phyloP scores from a whole-genome alignment of 306 rosid species.

The Leucaena leucocephala region DNA sequence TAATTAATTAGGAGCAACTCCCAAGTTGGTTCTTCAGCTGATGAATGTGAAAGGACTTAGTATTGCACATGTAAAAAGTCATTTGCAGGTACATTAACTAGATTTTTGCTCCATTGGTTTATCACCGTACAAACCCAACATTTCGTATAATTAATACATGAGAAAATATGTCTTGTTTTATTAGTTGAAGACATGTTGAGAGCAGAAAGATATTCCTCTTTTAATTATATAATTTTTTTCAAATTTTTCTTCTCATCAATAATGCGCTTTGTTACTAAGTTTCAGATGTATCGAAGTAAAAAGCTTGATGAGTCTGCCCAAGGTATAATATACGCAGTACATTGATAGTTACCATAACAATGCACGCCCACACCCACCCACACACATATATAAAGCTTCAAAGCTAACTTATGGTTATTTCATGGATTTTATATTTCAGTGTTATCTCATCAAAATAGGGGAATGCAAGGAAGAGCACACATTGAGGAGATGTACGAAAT shows the following conservation, averaged over 20 bases:
- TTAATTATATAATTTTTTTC: not conserved
- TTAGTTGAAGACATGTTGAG: not conserved
- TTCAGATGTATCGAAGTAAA: constrained; percentile 88
- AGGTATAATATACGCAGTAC: constrained; percentile 50
- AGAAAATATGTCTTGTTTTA: no score
- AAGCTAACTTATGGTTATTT: constrained; percentile 16
- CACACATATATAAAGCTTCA: constrained; percentile 17
- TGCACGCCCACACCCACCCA: no score
- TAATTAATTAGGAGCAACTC: constrained; percentile 76
- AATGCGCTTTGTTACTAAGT: not conserved
- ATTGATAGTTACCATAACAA: not conserved
- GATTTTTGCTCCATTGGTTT: not conserved
- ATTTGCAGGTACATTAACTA: constrained; percentile 55
- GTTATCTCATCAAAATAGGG: constrained; percentile 42
- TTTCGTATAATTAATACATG: no score
- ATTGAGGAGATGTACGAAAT: constrained; percentile 55
- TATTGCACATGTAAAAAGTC: constrained; percentile 95
- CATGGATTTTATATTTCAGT: constrained; percentile 46
- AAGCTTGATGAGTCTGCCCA: constrained; percentile 86
- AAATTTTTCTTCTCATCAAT: not conserved
- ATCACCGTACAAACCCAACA: not conserved
- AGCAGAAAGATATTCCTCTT: not conserved
- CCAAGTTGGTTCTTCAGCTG: constrained; percentile 82
- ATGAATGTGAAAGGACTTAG: constrained; percentile 93
- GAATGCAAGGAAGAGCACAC: constrained; percentile 54